Evolutionary conservation across 257 asterid genomes (phyloP), one percentile per base, ranked within the genome.

Genomic region (Apocynum venetum): DNA sequence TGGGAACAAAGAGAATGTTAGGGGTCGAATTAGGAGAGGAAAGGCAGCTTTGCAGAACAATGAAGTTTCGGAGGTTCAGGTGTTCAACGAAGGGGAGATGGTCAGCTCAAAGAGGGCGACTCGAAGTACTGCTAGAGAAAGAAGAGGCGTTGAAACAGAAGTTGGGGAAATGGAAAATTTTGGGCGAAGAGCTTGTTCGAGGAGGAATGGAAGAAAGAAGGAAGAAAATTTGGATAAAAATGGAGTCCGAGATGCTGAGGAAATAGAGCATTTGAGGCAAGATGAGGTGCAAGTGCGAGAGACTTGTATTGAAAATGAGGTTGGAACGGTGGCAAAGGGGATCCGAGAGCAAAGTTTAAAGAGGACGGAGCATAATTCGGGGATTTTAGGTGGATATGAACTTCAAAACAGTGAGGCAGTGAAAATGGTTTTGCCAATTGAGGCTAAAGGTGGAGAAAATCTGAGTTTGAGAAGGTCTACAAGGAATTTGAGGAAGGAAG

Each of bases 21-120:
- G 73, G 51, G 52, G 9, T 60, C 31, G 40, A 35, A 60, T 1
- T 47, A 43, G 47, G 48, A 53, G 40, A 74, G 86, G 81, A 12
- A 77, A 75, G 81, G 69, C 76, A 69, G 56, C 69, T 48, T 52
- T 46, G 78, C 74, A 13, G 69, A 49, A 13, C 36, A 31, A 31
- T 8, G 51, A 69, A 56, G 57, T 14, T 70, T 25, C 13, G 49
- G 52, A 66, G 35, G 25, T 15, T 72, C 15, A 20, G 12, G 72
- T 44, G 66, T 8, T 38, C 12, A 52, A 52, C 43, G 66, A 57
- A 40, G 55, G 55, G 52, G 63, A 63, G 72, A 49, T n/a, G 46
- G 84, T 13, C 43, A 61, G 71, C 13, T 52, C 63, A 13, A 59
- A 56, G 13, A 68, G 72, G 66, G 38, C 48, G 48, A 80, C 75